phyloP scores from a whole-genome alignment of 306 rosid species.

The Quercus engelmannii region DNA sequence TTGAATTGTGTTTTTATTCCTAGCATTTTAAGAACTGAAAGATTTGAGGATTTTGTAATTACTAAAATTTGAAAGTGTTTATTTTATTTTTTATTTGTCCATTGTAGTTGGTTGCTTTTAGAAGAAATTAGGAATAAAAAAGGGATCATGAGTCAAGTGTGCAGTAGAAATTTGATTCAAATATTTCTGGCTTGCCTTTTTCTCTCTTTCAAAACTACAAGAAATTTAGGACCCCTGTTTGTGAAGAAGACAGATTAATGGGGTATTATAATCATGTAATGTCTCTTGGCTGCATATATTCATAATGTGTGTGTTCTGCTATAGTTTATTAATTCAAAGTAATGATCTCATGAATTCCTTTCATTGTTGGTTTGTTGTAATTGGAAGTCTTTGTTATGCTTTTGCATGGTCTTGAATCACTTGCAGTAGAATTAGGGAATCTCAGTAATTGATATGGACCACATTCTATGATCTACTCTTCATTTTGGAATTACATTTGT shows the following conservation, averaged over 20 bases:
- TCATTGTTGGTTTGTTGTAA: neutral
- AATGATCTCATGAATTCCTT: neutral
- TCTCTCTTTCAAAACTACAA: neutral
- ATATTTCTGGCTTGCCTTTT: neutral
- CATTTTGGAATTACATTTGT: conserved; percentile 13
- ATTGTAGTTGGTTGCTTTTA: no score
- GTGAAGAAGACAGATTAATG: neutral
- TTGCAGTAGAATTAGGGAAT: neutral
- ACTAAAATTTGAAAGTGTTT: neutral
- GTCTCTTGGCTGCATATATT: neutral
- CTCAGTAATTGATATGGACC: neutral
- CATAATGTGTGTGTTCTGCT: neutral
- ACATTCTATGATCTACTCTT: conserved; percentile 11
- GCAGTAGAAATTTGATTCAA: neutral
- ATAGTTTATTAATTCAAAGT: neutral
- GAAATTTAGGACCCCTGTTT: neutral
- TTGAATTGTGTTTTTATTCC: neutral
- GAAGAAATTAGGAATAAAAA: no score
- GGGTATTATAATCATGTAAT: no score
- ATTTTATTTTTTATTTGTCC: neutral
- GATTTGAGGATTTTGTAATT: neutral
- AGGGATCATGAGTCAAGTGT: neutral
- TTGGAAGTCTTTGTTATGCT: neutral
- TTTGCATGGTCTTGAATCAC: neutral
- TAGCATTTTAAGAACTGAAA: neutral